phyloP scores from a whole-genome alignment of 441 rosid species.

The Sinapis alba region DNA sequence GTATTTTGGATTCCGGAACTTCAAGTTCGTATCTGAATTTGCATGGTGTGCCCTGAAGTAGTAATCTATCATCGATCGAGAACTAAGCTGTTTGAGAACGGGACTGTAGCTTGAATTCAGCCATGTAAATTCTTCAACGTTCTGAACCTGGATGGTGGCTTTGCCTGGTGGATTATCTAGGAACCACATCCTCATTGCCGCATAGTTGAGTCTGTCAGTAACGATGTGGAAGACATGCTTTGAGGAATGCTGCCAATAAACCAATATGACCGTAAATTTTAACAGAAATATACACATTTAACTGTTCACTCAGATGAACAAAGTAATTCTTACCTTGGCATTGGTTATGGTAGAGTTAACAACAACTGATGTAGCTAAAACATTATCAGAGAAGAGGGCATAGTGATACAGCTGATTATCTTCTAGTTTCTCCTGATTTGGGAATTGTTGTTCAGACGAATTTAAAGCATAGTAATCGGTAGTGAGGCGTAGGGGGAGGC shows the following conservation, averaged over 20 bases:
- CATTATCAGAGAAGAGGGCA: slow-evolving; percentile 89
- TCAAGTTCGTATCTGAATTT: slow-evolving; percentile 80
- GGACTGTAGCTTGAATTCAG: slow-evolving; percentile 95
- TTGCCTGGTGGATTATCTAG: slow-evolving; percentile 42
- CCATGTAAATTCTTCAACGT: slow-evolving; percentile 68
- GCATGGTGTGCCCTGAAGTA: slow-evolving; percentile 84
- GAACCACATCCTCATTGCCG: slow-evolving; percentile 55
- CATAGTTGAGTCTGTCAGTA: slow-evolving; percentile 46
- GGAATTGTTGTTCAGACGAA: slow-evolving; percentile 67
- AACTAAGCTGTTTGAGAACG: slow-evolving; percentile 87
- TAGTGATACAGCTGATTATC: slow-evolving; percentile 71
- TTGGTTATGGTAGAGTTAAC: slow-evolving; percentile 74
- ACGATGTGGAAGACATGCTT: slow-evolving; percentile 55
- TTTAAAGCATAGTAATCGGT: slow-evolving; percentile 69
- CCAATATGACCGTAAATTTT: slow-evolving; percentile 26
- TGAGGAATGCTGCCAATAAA: slow-evolving; percentile 41
- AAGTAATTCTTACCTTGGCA: slow-evolving; percentile 59
- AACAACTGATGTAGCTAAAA: slow-evolving; percentile 83
- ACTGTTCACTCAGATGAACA: background rate
- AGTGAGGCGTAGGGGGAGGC: slow-evolving; percentile 94
- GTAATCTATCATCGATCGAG: slow-evolving; percentile 86
- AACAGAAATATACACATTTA: slow-evolving; percentile 9
- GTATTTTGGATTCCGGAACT: slow-evolving; percentile 96
- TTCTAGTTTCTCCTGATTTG: slow-evolving; percentile 74
- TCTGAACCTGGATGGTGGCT: slow-evolving; percentile 50